Evolutionary conservation across 2,329 filamentous ascomycete species (phyloP).

Genomic region (Furcasterigmium sp.): DNA sequence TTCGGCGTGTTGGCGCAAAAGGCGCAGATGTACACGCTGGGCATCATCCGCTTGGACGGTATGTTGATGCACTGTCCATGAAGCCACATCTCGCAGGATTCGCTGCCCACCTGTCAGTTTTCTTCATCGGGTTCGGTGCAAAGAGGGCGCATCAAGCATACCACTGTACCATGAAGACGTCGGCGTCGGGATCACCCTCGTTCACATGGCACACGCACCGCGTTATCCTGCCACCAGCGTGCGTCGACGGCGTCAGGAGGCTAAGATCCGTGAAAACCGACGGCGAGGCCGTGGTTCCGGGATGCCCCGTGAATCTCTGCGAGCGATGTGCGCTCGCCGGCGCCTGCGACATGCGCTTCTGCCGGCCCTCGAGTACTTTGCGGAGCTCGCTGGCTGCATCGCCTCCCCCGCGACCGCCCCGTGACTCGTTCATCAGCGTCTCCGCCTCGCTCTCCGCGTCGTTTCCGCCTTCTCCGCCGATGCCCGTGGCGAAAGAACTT

Average conservation of each 20-base stretch:
- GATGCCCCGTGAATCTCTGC: conserved; percentile 5
- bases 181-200: conserved; percentile 35
- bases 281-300: conserved; percentile 41
- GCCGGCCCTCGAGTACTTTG: conserved; percentile 50
- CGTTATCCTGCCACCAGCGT: conserved; percentile 35
- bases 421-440: conserved; percentile 45
- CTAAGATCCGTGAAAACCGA: conserved; percentile 45
- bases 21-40: conserved; percentile 57
- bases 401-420: conserved; percentile 6
- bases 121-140: background rate
- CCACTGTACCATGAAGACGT: conserved; percentile 60
- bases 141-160: conserved; percentile 28
- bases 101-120: conserved; percentile 30
- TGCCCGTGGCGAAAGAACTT: conserved; percentile 30
- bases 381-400: conserved; percentile 57
- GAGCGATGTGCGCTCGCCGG: conserved; percentile 15
- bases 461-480: conserved; percentile 26
- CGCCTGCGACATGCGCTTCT: conserved; percentile 29
- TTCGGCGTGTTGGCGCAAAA: conserved; percentile 58
- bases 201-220: conserved; percentile 52
- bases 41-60: conserved; percentile 45
- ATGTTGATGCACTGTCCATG: conserved; percentile 61
- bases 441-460: conserved; percentile 55
- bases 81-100: conserved; percentile 61
- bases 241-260: conserved; percentile 38